These are phyloP conservation scores for Monosporascus sp. DNA, from an alignment of 2,329 filamentous ascomycete genomes.

Conservation along the genomic window DNA sequence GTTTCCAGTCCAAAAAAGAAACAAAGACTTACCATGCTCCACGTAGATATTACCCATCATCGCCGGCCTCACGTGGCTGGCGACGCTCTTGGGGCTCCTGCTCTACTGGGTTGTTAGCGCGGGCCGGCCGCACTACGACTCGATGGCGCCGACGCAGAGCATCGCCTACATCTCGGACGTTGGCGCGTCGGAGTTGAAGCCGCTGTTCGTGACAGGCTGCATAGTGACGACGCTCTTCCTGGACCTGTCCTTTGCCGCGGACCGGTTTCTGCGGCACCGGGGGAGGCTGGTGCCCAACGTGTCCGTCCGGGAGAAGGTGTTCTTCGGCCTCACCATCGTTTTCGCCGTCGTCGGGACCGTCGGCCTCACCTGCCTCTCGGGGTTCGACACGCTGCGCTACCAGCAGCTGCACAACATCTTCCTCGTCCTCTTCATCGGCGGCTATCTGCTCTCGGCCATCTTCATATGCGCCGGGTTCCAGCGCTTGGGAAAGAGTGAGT, in stretches of 20 bases:
- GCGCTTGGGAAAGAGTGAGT: slow-evolving; percentile 66
- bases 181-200: slow-evolving; percentile 59
- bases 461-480: slow-evolving; percentile 91
- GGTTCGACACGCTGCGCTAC: slow-evolving; percentile 78
- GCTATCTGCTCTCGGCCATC: slow-evolving; percentile 79
- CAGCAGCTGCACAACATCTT: slow-evolving; percentile 67
- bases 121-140: slow-evolving; percentile 51
- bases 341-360: slow-evolving; percentile 70
- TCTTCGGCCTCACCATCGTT: slow-evolving; percentile 57
- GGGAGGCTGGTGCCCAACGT: slow-evolving; percentile 74
- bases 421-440: slow-evolving; percentile 75
- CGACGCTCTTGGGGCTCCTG: slow-evolving; percentile 64
- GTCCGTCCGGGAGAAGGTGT: slow-evolving; percentile 55
- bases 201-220: slow-evolving; percentile 71
- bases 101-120: slow-evolving; percentile 60
- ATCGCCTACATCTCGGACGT: slow-evolving; percentile 72
- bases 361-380: slow-evolving; percentile 75
- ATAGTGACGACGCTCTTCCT: slow-evolving; percentile 71
- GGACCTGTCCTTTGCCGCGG: slow-evolving; percentile 72
- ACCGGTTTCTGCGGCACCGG: slow-evolving; percentile 79
- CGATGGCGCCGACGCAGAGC: slow-evolving; percentile 51
- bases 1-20: too few relatives aligned
- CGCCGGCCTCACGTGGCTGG: slow-evolving; percentile 59
- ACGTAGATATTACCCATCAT: slow-evolving; percentile 61
- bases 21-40: not conserved